Conservation (phyloP, 371 early-diverging fungal species). For the Choanephora cucurbitarum region DNA sequence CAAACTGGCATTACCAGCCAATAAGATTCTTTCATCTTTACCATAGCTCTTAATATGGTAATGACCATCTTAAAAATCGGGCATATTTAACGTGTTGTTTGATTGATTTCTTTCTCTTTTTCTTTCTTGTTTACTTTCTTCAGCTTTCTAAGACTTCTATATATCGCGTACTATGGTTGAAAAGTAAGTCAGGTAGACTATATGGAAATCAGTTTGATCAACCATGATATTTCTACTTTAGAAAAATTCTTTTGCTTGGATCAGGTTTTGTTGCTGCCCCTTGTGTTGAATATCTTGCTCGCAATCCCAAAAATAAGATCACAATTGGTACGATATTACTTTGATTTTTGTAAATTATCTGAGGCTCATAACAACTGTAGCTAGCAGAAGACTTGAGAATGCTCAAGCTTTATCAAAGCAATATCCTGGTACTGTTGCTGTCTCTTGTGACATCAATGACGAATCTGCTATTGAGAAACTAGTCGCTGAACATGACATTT, state of each 20-base stretch:
- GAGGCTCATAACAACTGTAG: too few relatives aligned
- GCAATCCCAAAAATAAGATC: conserved; percentile 79
- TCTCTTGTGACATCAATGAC: conserved; percentile 80
- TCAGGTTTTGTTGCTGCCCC: conserved; percentile 98
- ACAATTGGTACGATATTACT: conserved; percentile 63
- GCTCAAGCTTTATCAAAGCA: conserved; percentile 69
- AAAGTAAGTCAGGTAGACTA: conserved; percentile 15
- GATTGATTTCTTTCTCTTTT: background rate
- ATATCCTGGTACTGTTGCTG: conserved; percentile 65
- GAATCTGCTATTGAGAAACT: conserved; percentile 83
- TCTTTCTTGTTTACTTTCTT: background rate
- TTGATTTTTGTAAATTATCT: background rate
- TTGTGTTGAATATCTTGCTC: conserved; percentile 90
- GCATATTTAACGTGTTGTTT: background rate
- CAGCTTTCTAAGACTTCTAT: background rate
- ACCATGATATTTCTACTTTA: conserved; percentile 31
- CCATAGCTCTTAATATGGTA: conserved; percentile 6
- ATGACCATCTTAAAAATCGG: conserved; percentile 3
- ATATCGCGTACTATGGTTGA: conserved; percentile 19
- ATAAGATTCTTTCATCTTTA: conserved; percentile 3
- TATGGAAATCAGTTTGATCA: background rate
- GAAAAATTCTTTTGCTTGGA: conserved; percentile 91
- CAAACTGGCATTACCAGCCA: background rate
- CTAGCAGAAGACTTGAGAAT: conserved; percentile 79
- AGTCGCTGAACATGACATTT: conserved; percentile 83